Conservation (phyloP, 257 asterid species). For the Salvia miltiorrhiza region DNA sequence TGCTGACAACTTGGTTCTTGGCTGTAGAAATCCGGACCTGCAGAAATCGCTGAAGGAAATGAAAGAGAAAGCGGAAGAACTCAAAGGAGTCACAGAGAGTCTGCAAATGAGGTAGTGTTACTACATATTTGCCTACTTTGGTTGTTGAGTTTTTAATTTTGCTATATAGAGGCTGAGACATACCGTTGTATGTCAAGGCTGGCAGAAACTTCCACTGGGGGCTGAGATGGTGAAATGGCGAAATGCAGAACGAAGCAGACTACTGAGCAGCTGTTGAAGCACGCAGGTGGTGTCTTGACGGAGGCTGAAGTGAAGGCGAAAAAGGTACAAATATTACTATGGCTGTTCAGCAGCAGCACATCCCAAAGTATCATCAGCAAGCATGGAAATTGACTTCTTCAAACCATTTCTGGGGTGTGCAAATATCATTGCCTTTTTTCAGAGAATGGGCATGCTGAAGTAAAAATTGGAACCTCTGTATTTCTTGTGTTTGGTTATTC, state of each 20-base stretch:
- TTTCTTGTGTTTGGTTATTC: not conserved
- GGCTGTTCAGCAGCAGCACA: not conserved
- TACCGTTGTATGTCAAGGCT: slow-evolving; percentile 99
- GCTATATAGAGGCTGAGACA: slow-evolving; percentile 78
- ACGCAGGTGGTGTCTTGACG: slow-evolving; percentile 84
- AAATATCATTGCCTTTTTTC: not conserved
- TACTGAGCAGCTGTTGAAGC: slow-evolving; percentile 92
- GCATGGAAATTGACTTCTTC: slow-evolving; percentile 4
- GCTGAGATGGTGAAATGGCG: slow-evolving; percentile 95
- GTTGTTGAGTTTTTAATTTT: slow-evolving; percentile 13
- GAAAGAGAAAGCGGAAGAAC: slow-evolving; percentile 71
- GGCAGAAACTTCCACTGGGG: slow-evolving; percentile 78
- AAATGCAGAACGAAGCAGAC: slow-evolving; percentile 99
- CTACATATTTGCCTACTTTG: slow-evolving; percentile 21
- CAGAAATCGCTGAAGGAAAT: slow-evolving; percentile 69
- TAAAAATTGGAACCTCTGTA: not conserved
- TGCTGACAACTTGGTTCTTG: not conserved
- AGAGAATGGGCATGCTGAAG: not conserved
- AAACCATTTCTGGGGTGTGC: not conserved
- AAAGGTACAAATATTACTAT: slow-evolving; percentile 45
- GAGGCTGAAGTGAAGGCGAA: slow-evolving; percentile 91
- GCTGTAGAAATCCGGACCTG: slow-evolving; percentile 57
- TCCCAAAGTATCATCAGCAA: not conserved
- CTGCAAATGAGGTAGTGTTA: slow-evolving; percentile 65
- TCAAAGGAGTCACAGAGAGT: slow-evolving; percentile 73